These are phyloP conservation scores for Avena insularis DNA, from an alignment of 176 grass and related monocot species.

Conservation along the genomic window DNA sequence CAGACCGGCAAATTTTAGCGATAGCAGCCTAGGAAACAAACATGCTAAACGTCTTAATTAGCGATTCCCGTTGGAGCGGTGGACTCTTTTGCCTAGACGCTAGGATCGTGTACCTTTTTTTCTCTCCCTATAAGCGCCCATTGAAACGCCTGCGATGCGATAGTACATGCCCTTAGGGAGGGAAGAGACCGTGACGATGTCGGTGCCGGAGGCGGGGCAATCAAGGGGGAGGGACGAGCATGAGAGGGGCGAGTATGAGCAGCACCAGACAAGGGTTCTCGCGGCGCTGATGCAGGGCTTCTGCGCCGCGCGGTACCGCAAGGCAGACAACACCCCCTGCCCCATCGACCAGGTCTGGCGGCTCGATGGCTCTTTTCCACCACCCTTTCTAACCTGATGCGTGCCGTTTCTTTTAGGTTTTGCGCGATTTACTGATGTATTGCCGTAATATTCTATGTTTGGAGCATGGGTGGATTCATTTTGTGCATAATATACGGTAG, in stretches of 20 bases:
- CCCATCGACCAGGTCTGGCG: conserved; percentile 56
- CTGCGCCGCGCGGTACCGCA: conserved; percentile 55
- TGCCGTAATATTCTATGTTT: neutral
- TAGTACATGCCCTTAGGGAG: neutral
- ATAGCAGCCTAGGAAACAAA: no score
- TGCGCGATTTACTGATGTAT: conserved; percentile 8
- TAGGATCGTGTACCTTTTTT: no score
- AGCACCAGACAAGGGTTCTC: conserved; percentile 47
- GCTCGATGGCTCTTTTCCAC: neutral
- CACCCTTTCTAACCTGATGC: neutral
- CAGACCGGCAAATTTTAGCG: no score
- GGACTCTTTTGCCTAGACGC: no score
- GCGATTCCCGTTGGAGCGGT: no score
- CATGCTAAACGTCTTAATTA: no score
- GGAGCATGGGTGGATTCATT: neutral
- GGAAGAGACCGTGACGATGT: conserved; percentile 25
- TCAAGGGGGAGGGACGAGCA: conserved; percentile 40
- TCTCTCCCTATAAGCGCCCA: no score
- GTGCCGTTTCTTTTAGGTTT: neutral
- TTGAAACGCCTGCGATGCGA: no score
- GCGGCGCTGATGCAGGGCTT: conserved; percentile 59
- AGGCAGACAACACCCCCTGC: conserved; percentile 61
- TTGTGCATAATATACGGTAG: neutral
- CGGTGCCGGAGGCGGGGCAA: conserved; percentile 46
- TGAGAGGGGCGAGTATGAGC: conserved; percentile 43